phyloP scores from a whole-genome alignment of 768 basidiomycete genomes.

The Tulasnella sp. region DNA sequence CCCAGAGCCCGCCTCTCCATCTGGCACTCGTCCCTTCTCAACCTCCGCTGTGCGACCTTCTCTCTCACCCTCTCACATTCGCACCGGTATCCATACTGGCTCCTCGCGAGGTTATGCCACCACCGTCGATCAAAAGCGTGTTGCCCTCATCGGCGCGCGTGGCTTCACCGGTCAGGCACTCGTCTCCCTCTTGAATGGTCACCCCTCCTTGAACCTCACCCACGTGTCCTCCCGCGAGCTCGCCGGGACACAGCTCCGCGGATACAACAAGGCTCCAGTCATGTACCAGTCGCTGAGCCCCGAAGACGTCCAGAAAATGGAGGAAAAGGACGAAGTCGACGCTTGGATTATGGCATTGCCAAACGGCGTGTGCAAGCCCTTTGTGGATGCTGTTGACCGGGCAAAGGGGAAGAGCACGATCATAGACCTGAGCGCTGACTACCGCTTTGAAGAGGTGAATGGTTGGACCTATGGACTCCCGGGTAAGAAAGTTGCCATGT shows the following conservation, averaged over 20 bases:
- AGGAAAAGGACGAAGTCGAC: conserved; percentile 80
- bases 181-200: conserved; percentile 71
- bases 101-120: conserved; percentile 73
- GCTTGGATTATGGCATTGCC: conserved; percentile 99
- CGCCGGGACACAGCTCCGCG: conserved; percentile 63
- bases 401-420: conserved; percentile 61
- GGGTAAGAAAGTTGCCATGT: conserved; percentile 50
- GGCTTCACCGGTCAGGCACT: conserved; percentile 93
- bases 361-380: conserved; percentile 94
- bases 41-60: conserved; percentile 38
- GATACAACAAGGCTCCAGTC: conserved; percentile 65
- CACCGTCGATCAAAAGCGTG: conserved; percentile 57
- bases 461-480: conserved; percentile 98
- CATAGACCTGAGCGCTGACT: conserved; percentile 89
- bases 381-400: conserved; percentile 85
- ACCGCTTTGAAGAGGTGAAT: conserved; percentile 64
- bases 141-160: conserved; percentile 91
- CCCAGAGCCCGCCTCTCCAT: conserved; percentile 17
- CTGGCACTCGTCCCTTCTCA: conserved; percentile 45
- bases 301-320: conserved; percentile 75
- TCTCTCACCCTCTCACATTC: conserved; percentile 21
- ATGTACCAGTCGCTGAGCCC: conserved; percentile 69
- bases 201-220: conserved; percentile 80
- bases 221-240: conserved; percentile 96
- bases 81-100: conserved; percentile 26